phyloP scores from a whole-genome alignment of 805 yeast species.

The Wickerhamiella bombiphila region DNA sequence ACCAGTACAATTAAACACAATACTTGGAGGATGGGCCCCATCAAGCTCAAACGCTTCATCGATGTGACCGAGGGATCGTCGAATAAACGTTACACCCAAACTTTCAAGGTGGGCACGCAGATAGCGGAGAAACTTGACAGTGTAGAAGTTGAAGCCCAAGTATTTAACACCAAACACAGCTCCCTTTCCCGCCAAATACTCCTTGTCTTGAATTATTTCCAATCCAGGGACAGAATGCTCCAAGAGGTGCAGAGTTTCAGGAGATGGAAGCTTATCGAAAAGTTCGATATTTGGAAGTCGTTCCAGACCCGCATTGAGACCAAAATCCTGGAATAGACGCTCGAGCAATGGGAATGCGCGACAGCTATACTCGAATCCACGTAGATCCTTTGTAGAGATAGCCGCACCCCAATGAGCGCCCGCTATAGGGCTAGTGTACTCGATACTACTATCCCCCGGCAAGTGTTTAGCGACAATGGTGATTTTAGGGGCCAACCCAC shows the following conservation, averaged over 20 bases:
- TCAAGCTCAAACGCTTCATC: slow-evolving; percentile 32
- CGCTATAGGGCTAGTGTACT: slow-evolving; percentile 74
- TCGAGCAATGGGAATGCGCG: slow-evolving; percentile 17
- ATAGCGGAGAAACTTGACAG: slow-evolving; percentile 44
- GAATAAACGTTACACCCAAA: slow-evolving; percentile 38
- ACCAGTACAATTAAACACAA: slow-evolving; percentile 66
- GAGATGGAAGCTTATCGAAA: slow-evolving; percentile 38
- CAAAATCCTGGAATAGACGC: slow-evolving; percentile 32
- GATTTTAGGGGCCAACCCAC: slow-evolving; percentile 29
- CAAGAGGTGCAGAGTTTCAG: slow-evolving; percentile 33
- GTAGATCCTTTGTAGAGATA: slow-evolving; percentile 37
- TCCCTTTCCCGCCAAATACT: slow-evolving; percentile 34
- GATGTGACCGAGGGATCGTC: slow-evolving; percentile 36
- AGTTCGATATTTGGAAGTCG: slow-evolving; percentile 39
- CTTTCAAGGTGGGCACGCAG: slow-evolving; percentile 31
- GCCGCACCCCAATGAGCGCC: slow-evolving; percentile 43
- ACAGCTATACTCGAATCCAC: slow-evolving; percentile 27
- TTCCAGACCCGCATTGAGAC: slow-evolving; percentile 38
- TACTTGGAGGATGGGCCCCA: slow-evolving; percentile 21
- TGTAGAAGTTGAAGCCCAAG: slow-evolving; percentile 57
- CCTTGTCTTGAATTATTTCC: slow-evolving; percentile 22
- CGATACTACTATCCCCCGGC: slow-evolving; percentile 66
- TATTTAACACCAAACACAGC: slow-evolving; percentile 40
- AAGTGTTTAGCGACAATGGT: slow-evolving; percentile 47
- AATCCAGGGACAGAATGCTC: slow-evolving; percentile 36